Base-by-base conservation (phyloP, 768 basidiomycete species). In the Kwoniella mangroviensis region DNA sequence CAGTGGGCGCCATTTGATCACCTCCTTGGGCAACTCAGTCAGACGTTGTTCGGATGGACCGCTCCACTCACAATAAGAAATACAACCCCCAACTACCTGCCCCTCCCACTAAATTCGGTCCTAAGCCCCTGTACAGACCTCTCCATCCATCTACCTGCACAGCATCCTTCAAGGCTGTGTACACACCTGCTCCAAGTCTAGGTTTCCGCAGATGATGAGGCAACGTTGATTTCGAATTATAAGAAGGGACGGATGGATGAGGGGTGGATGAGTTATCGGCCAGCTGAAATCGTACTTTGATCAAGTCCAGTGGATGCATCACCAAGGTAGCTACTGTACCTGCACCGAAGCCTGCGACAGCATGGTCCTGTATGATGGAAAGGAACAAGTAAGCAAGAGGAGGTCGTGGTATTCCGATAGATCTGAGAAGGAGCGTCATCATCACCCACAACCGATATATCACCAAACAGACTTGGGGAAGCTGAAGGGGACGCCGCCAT, bases 71-170 rank as follows among this genome's bases (percentile, higher is more conserved):
- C 97, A 97, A 96, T 72, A 96, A 88, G 84, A 99, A 99, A 84
- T 99, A 99, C 26, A 98, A 84, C 0, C 97, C 97, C 97, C 97
- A 99, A 76, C 93, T 95, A 9, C 91, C 90, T 21, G 95, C 94
- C 73, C 98, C 98, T 13, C 96, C 97, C 0, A 92, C 92, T 69
- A 98, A 87, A 83, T 98, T 99, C 2, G 94, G 89, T 0, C 89
- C 87, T 41, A 98, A 85, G 17, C 97, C 97, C 64, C 96, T 87
- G 82, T 98, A 98, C 59, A 98, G 85, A 0, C 95, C 96, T 70
- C 84, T 86, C 88, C 89, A 91, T 5, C 97, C 96, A 67, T 92
- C 88, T 45, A 86, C 84, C 56, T 84, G 86, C 24, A 91, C 88
- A 49, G 98, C 94, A 65, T 89, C 88, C 53, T 86, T 86, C 62